These are phyloP conservation scores for Sextonia rubra DNA, from an alignment of 164 flowering plant species.

Conservation along the genomic window DNA sequence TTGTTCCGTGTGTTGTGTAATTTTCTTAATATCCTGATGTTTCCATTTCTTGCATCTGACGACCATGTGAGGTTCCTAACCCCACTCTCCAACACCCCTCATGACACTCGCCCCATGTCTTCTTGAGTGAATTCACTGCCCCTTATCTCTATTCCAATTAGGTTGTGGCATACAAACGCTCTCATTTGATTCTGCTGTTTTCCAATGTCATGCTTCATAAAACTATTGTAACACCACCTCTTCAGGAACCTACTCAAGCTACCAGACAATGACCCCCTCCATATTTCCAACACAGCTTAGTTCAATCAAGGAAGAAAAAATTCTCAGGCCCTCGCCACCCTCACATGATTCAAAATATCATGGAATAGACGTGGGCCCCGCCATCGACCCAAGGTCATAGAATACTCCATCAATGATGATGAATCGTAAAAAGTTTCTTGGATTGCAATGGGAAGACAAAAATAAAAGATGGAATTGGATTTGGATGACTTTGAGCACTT, in stretches of 20 bases:
- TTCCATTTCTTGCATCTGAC: background rate
- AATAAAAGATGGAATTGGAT: no score
- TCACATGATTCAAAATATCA: background rate
- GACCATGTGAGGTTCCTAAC: conserved; percentile 2
- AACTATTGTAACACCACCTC: background rate
- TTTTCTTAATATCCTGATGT: background rate
- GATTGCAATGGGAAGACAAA: background rate
- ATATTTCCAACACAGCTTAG: background rate
- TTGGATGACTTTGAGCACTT: no score
- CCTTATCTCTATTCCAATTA: background rate
- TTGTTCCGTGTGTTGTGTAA: background rate
- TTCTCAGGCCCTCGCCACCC: background rate
- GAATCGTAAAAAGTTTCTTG: background rate
- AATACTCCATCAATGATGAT: background rate
- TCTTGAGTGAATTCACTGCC: background rate
- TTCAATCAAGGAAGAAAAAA: background rate
- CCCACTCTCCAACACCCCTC: background rate
- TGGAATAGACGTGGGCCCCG: background rate
- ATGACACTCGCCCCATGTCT: conserved; percentile 5
- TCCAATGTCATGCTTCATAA: background rate
- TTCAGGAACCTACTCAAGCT: conserved; percentile 10
- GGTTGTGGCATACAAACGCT: background rate
- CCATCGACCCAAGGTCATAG: background rate
- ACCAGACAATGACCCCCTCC: conserved; percentile 9
- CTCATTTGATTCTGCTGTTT: no score